Evolutionary conservation across 1,284 basidiomycete genomes (phyloP), one percentile per base, ranked within the genome.

Genomic region (Pseudozyma thailandica): DNA sequence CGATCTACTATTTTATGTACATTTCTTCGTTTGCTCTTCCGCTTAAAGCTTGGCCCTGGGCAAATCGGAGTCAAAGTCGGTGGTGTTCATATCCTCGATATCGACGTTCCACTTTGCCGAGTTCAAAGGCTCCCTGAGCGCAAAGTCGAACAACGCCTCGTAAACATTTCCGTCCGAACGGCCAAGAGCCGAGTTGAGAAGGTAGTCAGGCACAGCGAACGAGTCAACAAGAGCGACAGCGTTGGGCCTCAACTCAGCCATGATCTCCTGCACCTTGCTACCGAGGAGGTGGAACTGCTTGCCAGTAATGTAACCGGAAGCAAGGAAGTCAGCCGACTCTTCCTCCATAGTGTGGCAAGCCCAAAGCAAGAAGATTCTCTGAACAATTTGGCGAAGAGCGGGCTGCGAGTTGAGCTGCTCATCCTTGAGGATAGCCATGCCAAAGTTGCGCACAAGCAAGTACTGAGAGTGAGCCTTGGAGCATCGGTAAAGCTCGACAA

Each of bases 241-340:
- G 51, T 84, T 78, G 38, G 84, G 84, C 6, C 84, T 64, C 23
- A 84, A 51, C 45, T 76, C 72, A 16, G 78, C 77, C 55, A 84
- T 73, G 47, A 83, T 73, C 50, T 80, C 81, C 61, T 83, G 80
- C 25, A 83, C 74, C 48, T 78, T 78, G 59, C 68, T 75, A 10
- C 77, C 63, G 5, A 84, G 56, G 25, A 84, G 66, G 47, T 80
- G 76, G 72, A 77, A 79, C 68, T 84, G 84, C 45, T 72, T 63
- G 6, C 81, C 76, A 18, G 57, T 58, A 33, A 84, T 77, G 75
- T 84, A 84, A 25, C 83, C 82, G 2, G 75, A 82, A 3, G 79
- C 71, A n/a, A 84, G 69, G 75, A 84, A 84, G 39, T 84, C 84
- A 60, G 79, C 72, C 28, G 77, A 82, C 44, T 83, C 77, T 31